These are phyloP conservation scores for Pittosporum tobira DNA, from an alignment of 129 eudicot species.

Conservation along the genomic window DNA sequence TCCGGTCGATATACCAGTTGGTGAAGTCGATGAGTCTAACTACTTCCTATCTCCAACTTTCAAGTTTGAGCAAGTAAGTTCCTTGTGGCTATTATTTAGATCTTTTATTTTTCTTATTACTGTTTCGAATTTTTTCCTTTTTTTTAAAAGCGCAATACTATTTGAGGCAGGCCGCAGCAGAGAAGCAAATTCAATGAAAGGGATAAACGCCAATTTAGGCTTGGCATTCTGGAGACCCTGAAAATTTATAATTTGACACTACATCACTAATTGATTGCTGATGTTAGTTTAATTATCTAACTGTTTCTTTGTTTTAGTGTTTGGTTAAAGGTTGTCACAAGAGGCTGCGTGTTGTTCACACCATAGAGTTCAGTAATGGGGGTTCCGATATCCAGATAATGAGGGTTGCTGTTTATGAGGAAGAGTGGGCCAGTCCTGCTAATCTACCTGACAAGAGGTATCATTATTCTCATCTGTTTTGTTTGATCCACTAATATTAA, in stretches of 20 bases:
- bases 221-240: not conserved
- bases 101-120: slow-evolving; percentile 5
- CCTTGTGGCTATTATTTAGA: slow-evolving; percentile 1
- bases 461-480: not conserved
- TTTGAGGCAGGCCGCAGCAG: not conserved
- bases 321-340: slow-evolving; percentile 99
- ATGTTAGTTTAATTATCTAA: slow-evolving; percentile 16
- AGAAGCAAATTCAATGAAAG: not conserved
- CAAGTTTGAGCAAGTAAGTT: slow-evolving; percentile 94
- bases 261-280: too few species aligned
- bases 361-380: slow-evolving; percentile 91
- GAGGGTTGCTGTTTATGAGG: slow-evolving; percentile 96
- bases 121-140: not conserved
- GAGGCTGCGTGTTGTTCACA: slow-evolving; percentile 90
- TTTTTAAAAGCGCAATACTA: not conserved
- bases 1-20: slow-evolving; percentile 86
- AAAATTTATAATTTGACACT: too few species aligned
- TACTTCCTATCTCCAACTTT: slow-evolving; percentile 74
- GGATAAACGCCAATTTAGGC: not conserved
- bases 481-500: not conserved
- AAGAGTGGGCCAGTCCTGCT: slow-evolving; percentile 89
- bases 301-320: slow-evolving; percentile 48
- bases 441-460: slow-evolving; percentile 77
- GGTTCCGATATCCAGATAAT: slow-evolving; percentile 90
- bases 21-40: slow-evolving; percentile 50